Evolutionary conservation across 805 yeast species (phyloP), one percentile per base, ranked within the genome.

Genomic region (Yarrowia phangngaensis): DNA sequence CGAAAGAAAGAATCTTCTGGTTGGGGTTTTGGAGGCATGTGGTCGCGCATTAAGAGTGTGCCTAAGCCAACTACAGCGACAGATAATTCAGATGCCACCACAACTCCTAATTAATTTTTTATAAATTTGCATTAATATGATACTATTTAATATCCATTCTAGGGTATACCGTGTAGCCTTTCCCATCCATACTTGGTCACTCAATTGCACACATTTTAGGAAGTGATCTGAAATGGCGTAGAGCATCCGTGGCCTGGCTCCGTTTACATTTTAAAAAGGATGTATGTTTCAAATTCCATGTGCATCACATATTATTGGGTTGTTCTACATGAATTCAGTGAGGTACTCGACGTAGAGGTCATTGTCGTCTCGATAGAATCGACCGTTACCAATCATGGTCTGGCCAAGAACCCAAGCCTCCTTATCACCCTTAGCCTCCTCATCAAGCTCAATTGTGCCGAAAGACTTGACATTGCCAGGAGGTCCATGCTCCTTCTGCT

Each of bases 331-430:
- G 8, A 41, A 30, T 20, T 41, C 48, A 11, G 29, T 20, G 2
- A 34, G 29, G 66, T 79, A 79, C 63, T 80, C 83, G 30, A 80
- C 83, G 53, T 64, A 70, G 51, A 76, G 60, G 15, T 74, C 78
- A 6, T 65, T 58, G 4, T 60, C 67, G 53, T 73, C 75, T 56
- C 80, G 69, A 38, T 73, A 58, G 57, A 79, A 78, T 51, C 81
- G 70, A 24, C 86, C 85, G 59, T 72, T 75, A 15, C 82, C 85
- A 16, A 77, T 40, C 51, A 78, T 66, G 55, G 70, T 74, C 59
- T 73, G 71, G 36, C 64, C 59, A 32, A 65, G 54, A 13, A 72
- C 71, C 86, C 86, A 80, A 19, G 53, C 51, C 46, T 55, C 58
- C 54, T 67, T 60, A 58, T 73, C 74, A 12, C 64, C 71, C 29